A percentile compares a stretch with the other conserved stretches of the same genome.
These are phyloP conservation scores for Cephaloascus albidus DNA, from an alignment of 805 yeast species.

Conservation along the genomic window DNA sequence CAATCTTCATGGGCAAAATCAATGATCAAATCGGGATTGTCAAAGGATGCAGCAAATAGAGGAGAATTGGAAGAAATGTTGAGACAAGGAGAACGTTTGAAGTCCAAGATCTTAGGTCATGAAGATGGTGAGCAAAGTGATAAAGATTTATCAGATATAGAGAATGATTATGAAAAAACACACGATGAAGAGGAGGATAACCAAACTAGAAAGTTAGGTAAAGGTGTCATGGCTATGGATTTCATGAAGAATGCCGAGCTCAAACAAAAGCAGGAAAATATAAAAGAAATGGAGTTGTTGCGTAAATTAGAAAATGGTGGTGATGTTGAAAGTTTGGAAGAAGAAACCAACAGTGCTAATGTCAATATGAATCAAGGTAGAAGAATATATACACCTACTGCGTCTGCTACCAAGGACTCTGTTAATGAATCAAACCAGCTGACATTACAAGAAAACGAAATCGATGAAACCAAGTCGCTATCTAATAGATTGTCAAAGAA, in stretches of 20 bases:
- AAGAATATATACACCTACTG: slow-evolving; percentile 66
- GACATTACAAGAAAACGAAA: slow-evolving; percentile 33
- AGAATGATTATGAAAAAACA: slow-evolving; percentile 18
- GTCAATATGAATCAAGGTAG: slow-evolving; percentile 63
- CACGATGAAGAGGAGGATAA: slow-evolving; percentile 23
- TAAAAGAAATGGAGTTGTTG: slow-evolving; percentile 39
- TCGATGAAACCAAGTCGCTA: slow-evolving; percentile 41
- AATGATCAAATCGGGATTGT: slow-evolving; percentile 82
- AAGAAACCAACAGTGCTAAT: slow-evolving; percentile 33
- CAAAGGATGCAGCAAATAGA: slow-evolving; percentile 77
- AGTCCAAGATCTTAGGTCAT: slow-evolving; percentile 61
- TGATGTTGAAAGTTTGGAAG: slow-evolving; percentile 18
- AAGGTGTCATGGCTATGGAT: slow-evolving; percentile 90
- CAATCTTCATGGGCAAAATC: slow-evolving; percentile 86
- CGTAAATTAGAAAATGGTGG: slow-evolving; percentile 36
- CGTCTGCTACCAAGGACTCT: slow-evolving; percentile 26
- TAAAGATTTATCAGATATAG: slow-evolving; percentile 38
- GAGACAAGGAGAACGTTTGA: slow-evolving; percentile 72
- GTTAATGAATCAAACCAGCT: slow-evolving; percentile 23
- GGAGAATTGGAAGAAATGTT: slow-evolving; percentile 93
- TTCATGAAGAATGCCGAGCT: slow-evolving; percentile 90
- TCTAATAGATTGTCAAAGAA: slow-evolving; percentile 24
- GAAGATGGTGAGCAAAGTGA: slow-evolving; percentile 49
- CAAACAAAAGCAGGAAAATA: slow-evolving; percentile 51
- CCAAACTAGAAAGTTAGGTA: slow-evolving; percentile 44